Percentiles rank a stretch among this genome's conserved stretches.
These are phyloP conservation scores for Sugiyamaella lignohabitans DNA, from an alignment of 805 yeast species.

Conservation along the genomic window DNA sequence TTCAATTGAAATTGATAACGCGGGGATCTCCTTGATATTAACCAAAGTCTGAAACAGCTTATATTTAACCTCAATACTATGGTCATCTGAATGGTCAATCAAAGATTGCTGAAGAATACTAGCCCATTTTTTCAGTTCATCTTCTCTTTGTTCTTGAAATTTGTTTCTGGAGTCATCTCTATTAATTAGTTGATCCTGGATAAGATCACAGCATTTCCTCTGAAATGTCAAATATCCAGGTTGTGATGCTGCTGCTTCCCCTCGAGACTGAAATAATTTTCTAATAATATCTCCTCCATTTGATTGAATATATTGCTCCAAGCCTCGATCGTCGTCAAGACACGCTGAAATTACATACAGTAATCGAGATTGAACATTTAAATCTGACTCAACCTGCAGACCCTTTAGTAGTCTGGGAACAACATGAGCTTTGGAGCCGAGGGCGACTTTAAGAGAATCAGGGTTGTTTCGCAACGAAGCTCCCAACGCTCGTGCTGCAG, in stretches of 20 bases:
- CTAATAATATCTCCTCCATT: constrained; percentile 5
- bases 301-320: constrained; percentile 11
- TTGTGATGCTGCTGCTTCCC: background rate
- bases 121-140: background rate
- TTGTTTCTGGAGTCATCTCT: background rate
- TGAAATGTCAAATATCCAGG: background rate
- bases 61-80: background rate
- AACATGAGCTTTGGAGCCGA: background rate
- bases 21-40: constrained; percentile 27
- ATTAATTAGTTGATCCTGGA: background rate
- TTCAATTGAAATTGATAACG: constrained; percentile 31
- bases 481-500: constrained; percentile 54
- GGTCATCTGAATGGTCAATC: background rate
- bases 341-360: constrained; percentile 24
- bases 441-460: constrained; percentile 36
- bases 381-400: constrained; percentile 16
- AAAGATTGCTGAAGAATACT: background rate
- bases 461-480: constrained; percentile 70
- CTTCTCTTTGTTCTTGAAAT: background rate
- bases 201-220: background rate
- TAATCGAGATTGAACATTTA: constrained; percentile 16
- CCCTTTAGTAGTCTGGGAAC: constrained; percentile 2
- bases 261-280: background rate
- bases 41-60: constrained; percentile 9
- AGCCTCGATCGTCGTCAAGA: constrained; percentile 18